Evolutionary conservation across 148 eudicot genomes (phyloP).

Genomic region (Pouteria glomerata): DNA sequence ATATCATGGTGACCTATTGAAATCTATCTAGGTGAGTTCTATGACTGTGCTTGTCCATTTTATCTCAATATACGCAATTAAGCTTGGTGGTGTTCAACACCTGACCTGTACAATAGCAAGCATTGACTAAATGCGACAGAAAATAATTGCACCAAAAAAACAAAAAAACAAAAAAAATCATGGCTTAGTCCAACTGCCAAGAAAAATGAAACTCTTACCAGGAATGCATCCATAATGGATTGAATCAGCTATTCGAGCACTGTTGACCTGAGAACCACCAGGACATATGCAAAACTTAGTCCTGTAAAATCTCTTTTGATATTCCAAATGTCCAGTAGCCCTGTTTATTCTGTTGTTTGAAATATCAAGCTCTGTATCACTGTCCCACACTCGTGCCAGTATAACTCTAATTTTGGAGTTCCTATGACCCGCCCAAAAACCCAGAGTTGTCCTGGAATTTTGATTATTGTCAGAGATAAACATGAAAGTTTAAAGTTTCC

Average conservation of each 20-base stretch:
- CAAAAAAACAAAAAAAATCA: no score
- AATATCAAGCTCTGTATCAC: conserved; percentile 63
- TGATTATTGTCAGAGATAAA: conserved; percentile 7
- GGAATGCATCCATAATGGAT: conserved; percentile 73
- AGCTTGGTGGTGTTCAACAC: background rate
- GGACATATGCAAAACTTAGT: conserved; percentile 63
- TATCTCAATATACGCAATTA: background rate
- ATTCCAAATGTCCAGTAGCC: conserved; percentile 44
- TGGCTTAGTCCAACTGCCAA: background rate
- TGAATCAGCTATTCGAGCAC: conserved; percentile 61
- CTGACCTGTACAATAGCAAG: background rate
- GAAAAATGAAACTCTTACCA: conserved; percentile 28
- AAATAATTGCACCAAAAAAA: background rate
- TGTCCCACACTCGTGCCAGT: conserved; percentile 56
- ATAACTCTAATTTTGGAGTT: conserved; percentile 62
- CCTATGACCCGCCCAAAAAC: conserved; percentile 64
- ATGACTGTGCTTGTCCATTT: background rate
- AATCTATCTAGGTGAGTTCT: background rate
- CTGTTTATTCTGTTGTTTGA: conserved; percentile 55
- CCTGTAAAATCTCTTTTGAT: conserved; percentile 52
- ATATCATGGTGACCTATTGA: background rate
- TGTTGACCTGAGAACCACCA: conserved; percentile 70
- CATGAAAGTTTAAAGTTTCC: no score
- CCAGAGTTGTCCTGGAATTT: conserved; percentile 46
- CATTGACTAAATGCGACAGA: background rate